Evolutionary conservation across 495 filamentous ascomycete genomes (phyloP).

Genomic region (Bacidia gigantensis): DNA sequence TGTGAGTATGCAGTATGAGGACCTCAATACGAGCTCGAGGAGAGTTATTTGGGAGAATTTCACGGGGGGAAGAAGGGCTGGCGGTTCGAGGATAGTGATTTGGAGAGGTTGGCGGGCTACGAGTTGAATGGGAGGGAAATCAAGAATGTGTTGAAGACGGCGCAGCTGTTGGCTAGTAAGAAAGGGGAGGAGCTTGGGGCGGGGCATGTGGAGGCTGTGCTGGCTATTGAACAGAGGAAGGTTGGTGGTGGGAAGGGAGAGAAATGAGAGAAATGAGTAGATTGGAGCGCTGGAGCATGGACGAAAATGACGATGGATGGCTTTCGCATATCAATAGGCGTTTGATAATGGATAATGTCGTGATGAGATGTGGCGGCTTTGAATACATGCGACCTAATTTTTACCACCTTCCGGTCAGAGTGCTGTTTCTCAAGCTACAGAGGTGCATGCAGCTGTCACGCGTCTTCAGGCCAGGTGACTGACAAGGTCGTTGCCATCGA

Average conservation of each 20-base stretch:
- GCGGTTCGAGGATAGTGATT: constrained; percentile 26
- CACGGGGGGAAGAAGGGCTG: neutral
- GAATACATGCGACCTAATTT: no score
- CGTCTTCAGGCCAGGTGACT: no score
- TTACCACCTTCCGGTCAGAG: no score
- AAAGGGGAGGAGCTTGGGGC: constrained; percentile 25
- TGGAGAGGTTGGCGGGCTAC: constrained; percentile 29
- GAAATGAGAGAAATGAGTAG: neutral
- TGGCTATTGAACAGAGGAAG: constrained; percentile 25
- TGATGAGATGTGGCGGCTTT: no score
- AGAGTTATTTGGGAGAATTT: constrained; percentile 15
- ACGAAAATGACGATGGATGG: no score
- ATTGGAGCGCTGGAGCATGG: no score
- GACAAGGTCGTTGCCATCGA: no score
- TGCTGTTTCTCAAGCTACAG: no score
- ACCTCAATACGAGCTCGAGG: constrained; percentile 17
- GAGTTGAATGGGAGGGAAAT: constrained; percentile 51
- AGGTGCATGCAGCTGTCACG: no score
- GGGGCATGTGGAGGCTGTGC: constrained; percentile 32
- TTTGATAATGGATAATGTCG: no score
- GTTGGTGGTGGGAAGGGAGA: neutral
- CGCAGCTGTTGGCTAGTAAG: constrained; percentile 28
- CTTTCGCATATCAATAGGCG: no score
- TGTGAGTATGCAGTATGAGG: constrained; percentile 28
- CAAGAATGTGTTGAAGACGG: constrained; percentile 50